Evolutionary conservation across 257 asterid genomes (phyloP).

Genomic region (Solanum medicagineum): DNA sequence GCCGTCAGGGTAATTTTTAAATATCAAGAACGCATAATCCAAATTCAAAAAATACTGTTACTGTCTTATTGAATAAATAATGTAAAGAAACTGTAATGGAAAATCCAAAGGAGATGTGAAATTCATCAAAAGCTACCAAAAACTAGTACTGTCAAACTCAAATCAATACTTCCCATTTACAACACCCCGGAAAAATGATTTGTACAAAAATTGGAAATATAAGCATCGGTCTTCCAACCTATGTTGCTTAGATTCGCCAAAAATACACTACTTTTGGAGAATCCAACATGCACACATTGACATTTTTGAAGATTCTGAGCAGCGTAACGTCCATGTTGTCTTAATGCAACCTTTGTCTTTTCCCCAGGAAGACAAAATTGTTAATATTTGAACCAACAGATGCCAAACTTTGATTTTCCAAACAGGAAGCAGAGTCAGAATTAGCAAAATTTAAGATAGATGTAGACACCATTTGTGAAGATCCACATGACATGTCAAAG

Average conservation of each 20-base stretch:
- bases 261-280: neutral
- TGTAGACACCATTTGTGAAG: slow-evolving; percentile 24
- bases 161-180: neutral
- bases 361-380: slow-evolving; percentile 9
- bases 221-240: neutral
- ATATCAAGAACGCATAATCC: neutral
- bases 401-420: slow-evolving; percentile 7
- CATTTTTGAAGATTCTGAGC: neutral
- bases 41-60: neutral
- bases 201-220: slow-evolving; percentile 28
- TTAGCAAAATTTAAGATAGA: slow-evolving; percentile 26
- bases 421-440: slow-evolving; percentile 6
- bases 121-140: neutral
- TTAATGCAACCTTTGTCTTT: slow-evolving; percentile 39
- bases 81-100: neutral
- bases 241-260: neutral
- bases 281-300: neutral
- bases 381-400: slow-evolving; percentile 12
- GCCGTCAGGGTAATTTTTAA: neutral
- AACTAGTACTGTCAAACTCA: neutral
- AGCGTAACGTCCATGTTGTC: neutral
- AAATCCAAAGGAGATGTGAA: neutral
- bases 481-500: slow-evolving; percentile 33
- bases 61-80: neutral
- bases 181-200: neutral